These are phyloP conservation scores for Zarea fungicola DNA, from an alignment of 2,329 filamentous ascomycete species.

Conservation along the genomic window DNA sequence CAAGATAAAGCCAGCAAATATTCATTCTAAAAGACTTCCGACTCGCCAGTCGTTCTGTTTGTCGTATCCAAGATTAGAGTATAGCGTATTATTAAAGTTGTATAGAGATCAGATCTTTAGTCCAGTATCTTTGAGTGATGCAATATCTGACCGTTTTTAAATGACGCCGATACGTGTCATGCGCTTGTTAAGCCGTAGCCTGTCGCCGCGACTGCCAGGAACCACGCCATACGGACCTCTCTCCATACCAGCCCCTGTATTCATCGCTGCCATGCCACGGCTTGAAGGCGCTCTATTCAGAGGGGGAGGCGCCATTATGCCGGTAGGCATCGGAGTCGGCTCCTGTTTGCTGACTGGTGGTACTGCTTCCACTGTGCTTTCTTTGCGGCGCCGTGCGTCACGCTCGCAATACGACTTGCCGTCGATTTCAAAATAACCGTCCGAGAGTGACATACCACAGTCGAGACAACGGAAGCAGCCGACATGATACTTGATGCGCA, in stretches of 20 bases:
- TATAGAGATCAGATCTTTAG: too few species aligned
- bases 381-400: constrained; percentile 63
- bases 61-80: too few species aligned
- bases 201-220: constrained; percentile 31
- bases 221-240: constrained; percentile 18
- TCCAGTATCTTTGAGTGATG: too few species aligned
- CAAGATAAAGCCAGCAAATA: too few species aligned
- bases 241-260: constrained; percentile 12
- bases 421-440: constrained; percentile 88
- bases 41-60: too few species aligned
- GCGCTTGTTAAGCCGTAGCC: constrained; percentile 46
- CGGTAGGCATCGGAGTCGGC: neutral
- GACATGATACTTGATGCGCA: constrained; percentile 74
- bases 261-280: neutral
- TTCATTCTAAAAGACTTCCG: too few species aligned
- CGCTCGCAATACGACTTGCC: constrained; percentile 79
- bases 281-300: constrained; percentile 15
- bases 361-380: constrained; percentile 19
- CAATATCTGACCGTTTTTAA: constrained; percentile 22
- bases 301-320: constrained; percentile 18
- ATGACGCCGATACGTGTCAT: constrained; percentile 58
- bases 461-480: constrained; percentile 80
- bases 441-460: constrained; percentile 66
- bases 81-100: too few species aligned
- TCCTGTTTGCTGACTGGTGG: neutral